Conservation (phyloP, 345 rosid species). For the Boechera divaricarpa region DNA sequence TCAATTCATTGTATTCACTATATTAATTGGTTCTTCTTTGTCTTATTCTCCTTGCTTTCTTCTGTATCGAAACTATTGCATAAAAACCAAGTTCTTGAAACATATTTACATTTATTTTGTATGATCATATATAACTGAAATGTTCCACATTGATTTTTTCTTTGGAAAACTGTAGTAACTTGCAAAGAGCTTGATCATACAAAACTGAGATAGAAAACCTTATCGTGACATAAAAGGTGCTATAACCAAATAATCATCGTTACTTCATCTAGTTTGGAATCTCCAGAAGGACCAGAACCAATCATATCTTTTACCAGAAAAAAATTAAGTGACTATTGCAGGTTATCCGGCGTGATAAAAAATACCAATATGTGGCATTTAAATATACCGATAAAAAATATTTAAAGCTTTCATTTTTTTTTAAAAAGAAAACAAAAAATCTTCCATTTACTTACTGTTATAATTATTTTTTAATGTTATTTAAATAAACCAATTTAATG, state of each 20-base stretch:
- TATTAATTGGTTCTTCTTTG: not conserved
- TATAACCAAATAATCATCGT: not conserved
- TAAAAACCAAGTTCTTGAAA: not conserved
- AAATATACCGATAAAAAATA: too few species aligned
- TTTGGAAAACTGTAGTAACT: not conserved
- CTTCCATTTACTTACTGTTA: too few species aligned
- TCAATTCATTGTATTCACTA: slow-evolving; percentile 1
- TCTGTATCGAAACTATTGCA: not conserved
- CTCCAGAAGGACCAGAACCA: too few species aligned
- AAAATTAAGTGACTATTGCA: too few species aligned
- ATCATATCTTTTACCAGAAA: too few species aligned
- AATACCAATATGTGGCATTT: too few species aligned
- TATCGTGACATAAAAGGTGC: not conserved
- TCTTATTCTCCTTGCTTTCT: not conserved
- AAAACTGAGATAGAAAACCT: not conserved
- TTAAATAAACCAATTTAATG: too few species aligned
- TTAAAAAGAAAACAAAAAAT: too few species aligned
- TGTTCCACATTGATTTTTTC: not conserved
- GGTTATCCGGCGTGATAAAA: too few species aligned
- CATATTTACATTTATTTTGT: not conserved
- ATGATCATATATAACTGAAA: not conserved
- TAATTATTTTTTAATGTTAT: too few species aligned
- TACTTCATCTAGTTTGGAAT: too few species aligned
- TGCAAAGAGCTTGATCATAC: not conserved
- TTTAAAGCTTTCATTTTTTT: too few species aligned